A percentile compares a stretch with the other conserved stretches of the same genome.
These are phyloP conservation scores for Pyracantha coccinea DNA, from an alignment of 331 rosid genomes.

Conservation along the genomic window DNA sequence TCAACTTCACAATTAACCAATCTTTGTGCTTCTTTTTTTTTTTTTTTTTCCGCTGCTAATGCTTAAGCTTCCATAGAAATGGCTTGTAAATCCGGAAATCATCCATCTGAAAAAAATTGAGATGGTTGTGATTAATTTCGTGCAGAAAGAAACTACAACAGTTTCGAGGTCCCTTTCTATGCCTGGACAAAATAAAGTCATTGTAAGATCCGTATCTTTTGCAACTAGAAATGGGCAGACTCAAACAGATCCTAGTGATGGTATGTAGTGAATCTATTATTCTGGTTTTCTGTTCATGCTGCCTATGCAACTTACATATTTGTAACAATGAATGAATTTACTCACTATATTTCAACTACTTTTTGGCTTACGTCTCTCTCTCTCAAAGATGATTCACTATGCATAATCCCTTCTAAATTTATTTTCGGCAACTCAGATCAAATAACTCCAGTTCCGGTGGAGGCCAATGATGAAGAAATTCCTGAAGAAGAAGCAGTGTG, in stretches of 20 bases:
- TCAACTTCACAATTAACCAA: neutral
- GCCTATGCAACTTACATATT: neutral
- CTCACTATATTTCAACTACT: neutral
- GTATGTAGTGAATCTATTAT: constrained; percentile 33
- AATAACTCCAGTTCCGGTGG: constrained; percentile 57
- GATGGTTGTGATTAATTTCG: constrained; percentile 15
- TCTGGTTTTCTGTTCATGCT: constrained; percentile 11
- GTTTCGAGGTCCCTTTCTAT: constrained; percentile 90
- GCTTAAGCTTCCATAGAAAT: neutral
- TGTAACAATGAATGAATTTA: neutral
- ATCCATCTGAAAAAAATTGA: neutral
- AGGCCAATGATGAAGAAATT: constrained; percentile 77
- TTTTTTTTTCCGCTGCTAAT: neutral
- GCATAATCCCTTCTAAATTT: neutral
- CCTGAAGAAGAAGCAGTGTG: constrained; percentile 99
- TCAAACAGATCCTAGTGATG: constrained; percentile 45
- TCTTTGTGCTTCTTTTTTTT: neutral
- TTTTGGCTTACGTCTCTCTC: neutral
- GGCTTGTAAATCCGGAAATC: neutral
- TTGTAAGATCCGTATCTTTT: constrained; percentile 79
- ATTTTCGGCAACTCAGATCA: constrained; percentile 50
- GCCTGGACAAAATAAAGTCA: constrained; percentile 65
- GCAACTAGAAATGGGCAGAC: constrained; percentile 38
- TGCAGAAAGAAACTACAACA: constrained; percentile 60
- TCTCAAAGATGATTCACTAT: too few relatives aligned